Evolutionary conservation across 2,329 filamentous ascomycete species (phyloP).

Genomic region (Alternaria brassicae): DNA sequence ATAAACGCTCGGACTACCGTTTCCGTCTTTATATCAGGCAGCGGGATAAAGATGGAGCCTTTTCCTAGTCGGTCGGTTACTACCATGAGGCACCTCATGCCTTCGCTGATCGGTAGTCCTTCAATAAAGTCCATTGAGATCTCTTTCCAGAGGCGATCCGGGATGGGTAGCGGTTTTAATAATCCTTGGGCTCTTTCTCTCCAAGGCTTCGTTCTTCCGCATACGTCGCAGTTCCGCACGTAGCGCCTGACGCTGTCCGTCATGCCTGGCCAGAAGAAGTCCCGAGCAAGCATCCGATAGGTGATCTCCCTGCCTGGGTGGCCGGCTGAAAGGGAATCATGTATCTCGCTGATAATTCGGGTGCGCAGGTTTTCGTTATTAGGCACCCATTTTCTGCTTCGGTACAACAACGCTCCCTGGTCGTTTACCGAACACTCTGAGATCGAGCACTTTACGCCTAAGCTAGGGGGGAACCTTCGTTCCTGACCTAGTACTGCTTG

Average conservation of each 20-base stretch:
- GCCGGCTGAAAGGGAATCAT: background rate
- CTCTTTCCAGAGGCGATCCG: background rate
- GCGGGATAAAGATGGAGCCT: background rate
- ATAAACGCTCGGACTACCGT: background rate
- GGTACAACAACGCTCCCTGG: background rate
- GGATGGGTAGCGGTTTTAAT: conserved; percentile 7
- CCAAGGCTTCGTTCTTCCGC: background rate
- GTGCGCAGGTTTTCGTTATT: background rate
- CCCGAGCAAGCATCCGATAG: background rate
- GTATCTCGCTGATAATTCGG: background rate
- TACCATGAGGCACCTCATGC: background rate
- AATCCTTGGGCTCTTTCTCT: background rate
- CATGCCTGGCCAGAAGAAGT: background rate
- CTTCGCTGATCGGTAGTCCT: background rate
- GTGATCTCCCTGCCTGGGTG: background rate
- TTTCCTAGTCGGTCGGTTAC: background rate
- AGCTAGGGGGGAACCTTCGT: background rate
- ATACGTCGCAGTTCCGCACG: background rate
- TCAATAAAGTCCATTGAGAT: conserved; percentile 8
- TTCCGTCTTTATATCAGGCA: background rate
- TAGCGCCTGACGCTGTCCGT: background rate
- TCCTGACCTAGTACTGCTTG: background rate
- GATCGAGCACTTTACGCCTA: background rate
- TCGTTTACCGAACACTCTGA: background rate
- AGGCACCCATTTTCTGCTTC: background rate